These are phyloP conservation scores for Candida tibetensis DNA, from an alignment of 805 yeast species.

Conservation along the genomic window DNA sequence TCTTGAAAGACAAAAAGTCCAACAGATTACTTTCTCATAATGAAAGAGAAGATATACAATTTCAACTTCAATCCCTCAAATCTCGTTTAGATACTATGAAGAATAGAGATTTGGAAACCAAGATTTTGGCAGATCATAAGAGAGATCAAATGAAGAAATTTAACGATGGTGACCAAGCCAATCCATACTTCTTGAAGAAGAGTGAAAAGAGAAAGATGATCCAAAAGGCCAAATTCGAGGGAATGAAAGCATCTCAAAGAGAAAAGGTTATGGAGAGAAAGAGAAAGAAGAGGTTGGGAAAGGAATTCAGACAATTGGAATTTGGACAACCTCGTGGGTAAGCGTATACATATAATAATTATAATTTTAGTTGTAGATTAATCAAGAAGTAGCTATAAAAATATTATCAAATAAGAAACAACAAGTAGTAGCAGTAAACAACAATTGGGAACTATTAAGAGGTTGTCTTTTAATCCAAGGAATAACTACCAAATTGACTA, in stretches of 20 bases:
- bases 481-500: too few species aligned
- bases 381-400: too few species aligned
- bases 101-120: conserved; percentile 70
- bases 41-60: conserved; percentile 54
- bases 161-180: conserved; percentile 48
- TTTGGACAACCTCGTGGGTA: conserved; percentile 17
- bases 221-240: conserved; percentile 74
- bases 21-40: conserved; percentile 36
- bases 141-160: conserved; percentile 45
- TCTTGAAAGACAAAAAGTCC: conserved; percentile 54
- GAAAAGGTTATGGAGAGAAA: conserved; percentile 84
- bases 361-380: too few species aligned
- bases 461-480: too few species aligned
- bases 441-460: too few species aligned
- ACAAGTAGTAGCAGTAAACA: too few species aligned
- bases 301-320: conserved; percentile 62
- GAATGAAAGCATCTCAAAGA: conserved; percentile 67
- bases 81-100: conserved; percentile 67
- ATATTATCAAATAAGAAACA: too few species aligned
- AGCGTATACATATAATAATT: conserved; percentile 2
- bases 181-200: conserved; percentile 58
- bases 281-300: conserved; percentile 80
- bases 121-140: conserved; percentile 62
- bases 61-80: conserved; percentile 58
- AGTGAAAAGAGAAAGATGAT: conserved; percentile 70